Evolutionary conservation across 805 yeast genomes (phyloP).

Genomic region (Candida maesae): DNA sequence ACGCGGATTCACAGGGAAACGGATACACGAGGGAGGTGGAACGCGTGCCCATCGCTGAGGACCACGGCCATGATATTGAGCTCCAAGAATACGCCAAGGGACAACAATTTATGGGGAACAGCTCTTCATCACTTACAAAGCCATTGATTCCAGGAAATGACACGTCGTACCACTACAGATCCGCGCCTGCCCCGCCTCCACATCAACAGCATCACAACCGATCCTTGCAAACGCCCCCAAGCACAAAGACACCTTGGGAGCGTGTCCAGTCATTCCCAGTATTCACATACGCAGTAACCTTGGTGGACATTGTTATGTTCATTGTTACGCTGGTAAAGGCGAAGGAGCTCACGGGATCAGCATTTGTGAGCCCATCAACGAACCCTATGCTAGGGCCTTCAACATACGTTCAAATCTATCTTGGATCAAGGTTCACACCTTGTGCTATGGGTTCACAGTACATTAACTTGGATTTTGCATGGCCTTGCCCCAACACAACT

Average conservation of each 20-base stretch:
- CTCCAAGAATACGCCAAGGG: too few species aligned
- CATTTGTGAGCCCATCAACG: conserved; percentile 65
- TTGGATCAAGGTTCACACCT: conserved; percentile 70
- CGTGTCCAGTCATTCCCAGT: conserved; percentile 12
- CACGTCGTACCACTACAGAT: background rate
- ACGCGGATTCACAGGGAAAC: background rate
- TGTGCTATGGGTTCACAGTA: conserved; percentile 56
- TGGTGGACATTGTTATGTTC: conserved; percentile 52
- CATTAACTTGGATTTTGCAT: conserved; percentile 43
- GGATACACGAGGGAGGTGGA: conserved; percentile 2
- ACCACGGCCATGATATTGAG: conserved; percentile 6
- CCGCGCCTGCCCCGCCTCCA: background rate
- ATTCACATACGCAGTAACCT: conserved; percentile 26
- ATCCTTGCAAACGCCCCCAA: background rate
- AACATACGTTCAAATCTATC: conserved; percentile 55
- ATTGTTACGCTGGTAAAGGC: conserved; percentile 56
- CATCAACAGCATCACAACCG: background rate
- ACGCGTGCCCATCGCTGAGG: background rate
- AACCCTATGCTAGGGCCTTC: conserved; percentile 82
- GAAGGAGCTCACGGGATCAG: conserved; percentile 57
- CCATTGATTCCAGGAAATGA: background rate
- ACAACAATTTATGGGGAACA: too few species aligned
- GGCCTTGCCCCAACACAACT: conserved; percentile 73
- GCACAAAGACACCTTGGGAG: background rate
- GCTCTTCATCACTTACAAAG: too few species aligned